phyloP scores from a whole-genome alignment of 2,329 filamentous ascomycete species.

The Venturia oleaginea region DNA sequence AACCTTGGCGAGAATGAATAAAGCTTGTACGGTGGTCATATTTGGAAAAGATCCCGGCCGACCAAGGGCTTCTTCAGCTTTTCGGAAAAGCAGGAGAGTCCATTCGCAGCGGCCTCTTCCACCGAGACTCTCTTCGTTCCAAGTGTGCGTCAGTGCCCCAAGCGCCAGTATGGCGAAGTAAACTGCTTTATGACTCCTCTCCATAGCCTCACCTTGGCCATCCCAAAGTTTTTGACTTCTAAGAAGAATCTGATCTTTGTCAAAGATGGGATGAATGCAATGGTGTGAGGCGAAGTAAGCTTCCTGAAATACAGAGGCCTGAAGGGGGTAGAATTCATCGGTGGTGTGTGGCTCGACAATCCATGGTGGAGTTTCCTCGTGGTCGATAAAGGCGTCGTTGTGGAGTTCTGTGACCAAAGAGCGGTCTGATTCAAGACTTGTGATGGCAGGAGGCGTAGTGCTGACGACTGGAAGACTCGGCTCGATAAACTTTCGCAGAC shows the following conservation, averaged over 20 bases:
- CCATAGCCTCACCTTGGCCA: slow-evolving; percentile 22
- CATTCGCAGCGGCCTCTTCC: slow-evolving; percentile 38
- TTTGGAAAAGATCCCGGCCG: slow-evolving; percentile 36
- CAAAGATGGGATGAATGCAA: slow-evolving; percentile 39
- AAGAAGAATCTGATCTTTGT: slow-evolving; percentile 35
- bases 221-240: slow-evolving; percentile 38
- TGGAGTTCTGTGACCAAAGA: slow-evolving; percentile 38
- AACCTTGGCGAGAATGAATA: slow-evolving; percentile 41
- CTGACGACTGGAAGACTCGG: background rate
- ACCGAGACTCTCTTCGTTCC: slow-evolving; percentile 36
- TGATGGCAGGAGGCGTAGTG: slow-evolving; percentile 1
- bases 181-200: slow-evolving; percentile 37
- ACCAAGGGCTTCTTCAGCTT: slow-evolving; percentile 32
- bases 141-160: slow-evolving; percentile 36
- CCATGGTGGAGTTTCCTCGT: slow-evolving; percentile 11
- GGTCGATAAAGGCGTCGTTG: slow-evolving; percentile 35
- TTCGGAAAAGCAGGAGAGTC: slow-evolving; percentile 38
- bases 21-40: slow-evolving; percentile 40
- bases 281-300: slow-evolving; percentile 41
- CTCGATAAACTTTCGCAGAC: slow-evolving; percentile 26
- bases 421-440: slow-evolving; percentile 20
- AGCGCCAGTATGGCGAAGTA: slow-evolving; percentile 41
- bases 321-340: slow-evolving; percentile 33
- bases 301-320: slow-evolving; percentile 38
- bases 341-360: slow-evolving; percentile 16